phyloP scores from a whole-genome alignment of 2,329 filamentous ascomycete species.

The Alternaria hordeiaustralica region DNA sequence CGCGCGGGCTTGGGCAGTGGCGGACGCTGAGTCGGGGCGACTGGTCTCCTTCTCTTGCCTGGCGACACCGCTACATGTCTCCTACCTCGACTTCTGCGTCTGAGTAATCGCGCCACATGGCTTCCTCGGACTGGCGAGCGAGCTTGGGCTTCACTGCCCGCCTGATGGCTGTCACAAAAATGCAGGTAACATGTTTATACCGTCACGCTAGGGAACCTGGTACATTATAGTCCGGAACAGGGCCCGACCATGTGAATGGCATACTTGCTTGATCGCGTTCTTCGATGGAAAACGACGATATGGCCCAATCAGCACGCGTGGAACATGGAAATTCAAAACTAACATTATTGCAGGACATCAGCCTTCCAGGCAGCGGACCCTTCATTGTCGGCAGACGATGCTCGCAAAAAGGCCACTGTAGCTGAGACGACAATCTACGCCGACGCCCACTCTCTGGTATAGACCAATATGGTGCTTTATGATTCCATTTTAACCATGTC shows the following conservation, averaged over 20 bases:
- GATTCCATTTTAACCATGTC: constrained; percentile 21
- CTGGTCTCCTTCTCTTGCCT: constrained; percentile 3
- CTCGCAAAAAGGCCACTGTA: constrained; percentile 65
- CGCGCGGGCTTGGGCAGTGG: constrained; percentile 8
- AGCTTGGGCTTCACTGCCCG: constrained; percentile 54
- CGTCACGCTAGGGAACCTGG: constrained; percentile 7
- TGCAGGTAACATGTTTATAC: constrained; percentile 51
- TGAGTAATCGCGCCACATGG: constrained; percentile 20
- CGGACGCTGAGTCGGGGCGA: constrained; percentile 10
- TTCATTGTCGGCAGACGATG: constrained; percentile 55
- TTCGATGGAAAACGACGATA: background rate
- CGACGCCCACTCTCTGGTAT: constrained; percentile 64
- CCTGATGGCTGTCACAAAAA: constrained; percentile 54
- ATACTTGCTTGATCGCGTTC: constrained; percentile 1
- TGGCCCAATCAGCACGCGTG: background rate
- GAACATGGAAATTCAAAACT: constrained; percentile 3
- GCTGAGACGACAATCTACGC: constrained; percentile 71
- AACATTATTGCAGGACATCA: constrained; percentile 50
- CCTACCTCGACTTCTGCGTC: background rate
- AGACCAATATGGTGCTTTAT: background rate
- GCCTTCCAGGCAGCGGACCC: constrained; percentile 57
- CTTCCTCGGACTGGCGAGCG: constrained; percentile 49
- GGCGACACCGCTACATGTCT: constrained; percentile 5
- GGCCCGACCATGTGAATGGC: constrained; percentile 1
- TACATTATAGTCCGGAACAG: background rate